Evolutionary conservation across 371 early-diverging fungal genomes (phyloP).

Genomic region (Haplosporangium sp.): DNA sequence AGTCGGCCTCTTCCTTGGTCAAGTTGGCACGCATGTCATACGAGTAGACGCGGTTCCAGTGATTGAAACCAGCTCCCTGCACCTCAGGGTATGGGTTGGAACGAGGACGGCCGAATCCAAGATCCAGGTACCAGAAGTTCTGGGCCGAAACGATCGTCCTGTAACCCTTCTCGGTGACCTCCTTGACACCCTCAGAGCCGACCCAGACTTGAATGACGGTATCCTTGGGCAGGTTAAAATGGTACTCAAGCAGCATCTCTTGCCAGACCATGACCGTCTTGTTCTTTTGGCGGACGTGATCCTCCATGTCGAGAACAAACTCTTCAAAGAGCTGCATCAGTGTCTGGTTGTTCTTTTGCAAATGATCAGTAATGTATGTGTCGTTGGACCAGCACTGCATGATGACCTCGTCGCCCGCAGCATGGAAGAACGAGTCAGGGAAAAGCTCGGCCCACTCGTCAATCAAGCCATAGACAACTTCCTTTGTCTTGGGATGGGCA

Average conservation of each 20-base stretch:
- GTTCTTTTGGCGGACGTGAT: slow-evolving; percentile 42
- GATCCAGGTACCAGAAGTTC: slow-evolving; percentile 75
- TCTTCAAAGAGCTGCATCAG: slow-evolving; percentile 43
- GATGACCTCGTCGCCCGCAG: slow-evolving; percentile 83
- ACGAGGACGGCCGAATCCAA: slow-evolving; percentile 58
- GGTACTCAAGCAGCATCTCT: slow-evolving; percentile 64
- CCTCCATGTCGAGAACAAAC: slow-evolving; percentile 46
- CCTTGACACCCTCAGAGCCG: slow-evolving; percentile 58
- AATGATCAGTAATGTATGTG: slow-evolving; percentile 27
- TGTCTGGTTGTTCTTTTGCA: slow-evolving; percentile 33
- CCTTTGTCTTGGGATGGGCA: slow-evolving; percentile 62
- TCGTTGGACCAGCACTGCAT: slow-evolving; percentile 67
- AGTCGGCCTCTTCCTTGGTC: slow-evolving; percentile 31
- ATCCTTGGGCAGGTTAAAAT: slow-evolving; percentile 58
- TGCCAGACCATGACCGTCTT: slow-evolving; percentile 69
- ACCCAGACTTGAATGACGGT: slow-evolving; percentile 70
- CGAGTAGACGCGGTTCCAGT: slow-evolving; percentile 81
- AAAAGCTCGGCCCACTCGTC: slow-evolving; percentile 70
- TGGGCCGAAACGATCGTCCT: slow-evolving; percentile 64
- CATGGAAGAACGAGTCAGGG: slow-evolving; percentile 74
- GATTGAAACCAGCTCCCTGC: slow-evolving; percentile 70
- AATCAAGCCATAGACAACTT: slow-evolving; percentile 68
- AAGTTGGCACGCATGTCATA: slow-evolving; percentile 67
- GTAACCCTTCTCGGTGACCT: slow-evolving; percentile 62
- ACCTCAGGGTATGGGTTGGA: slow-evolving; percentile 40